Conservation (phyloP, 257 asterid genomes). For the Nemophila menziesii region DNA sequence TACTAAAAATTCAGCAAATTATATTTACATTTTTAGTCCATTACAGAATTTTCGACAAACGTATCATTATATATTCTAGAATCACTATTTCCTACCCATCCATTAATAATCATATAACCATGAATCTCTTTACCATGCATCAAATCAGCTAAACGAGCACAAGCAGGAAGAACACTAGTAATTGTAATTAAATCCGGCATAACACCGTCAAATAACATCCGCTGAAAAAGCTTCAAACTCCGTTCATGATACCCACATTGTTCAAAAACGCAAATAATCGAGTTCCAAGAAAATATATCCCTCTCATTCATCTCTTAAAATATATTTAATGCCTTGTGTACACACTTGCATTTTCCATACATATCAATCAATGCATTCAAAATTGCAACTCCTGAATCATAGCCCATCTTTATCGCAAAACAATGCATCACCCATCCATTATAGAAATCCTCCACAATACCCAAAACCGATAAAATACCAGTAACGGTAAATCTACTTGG, state of each 20-base stretch:
- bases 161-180: slow-evolving; percentile 59
- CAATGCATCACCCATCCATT: too few relatives aligned
- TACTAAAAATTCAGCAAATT: too few relatives aligned
- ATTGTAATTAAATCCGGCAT: slow-evolving; percentile 46
- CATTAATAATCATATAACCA: slow-evolving; percentile 41
- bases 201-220: slow-evolving; percentile 35
- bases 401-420: too few relatives aligned
- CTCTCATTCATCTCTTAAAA: slow-evolving; percentile 25
- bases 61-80: too few relatives aligned
- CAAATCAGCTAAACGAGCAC: slow-evolving; percentile 46
- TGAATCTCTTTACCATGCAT: slow-evolving; percentile 44
- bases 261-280: slow-evolving; percentile 50
- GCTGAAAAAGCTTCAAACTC: slow-evolving; percentile 30
- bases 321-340: slow-evolving; percentile 43
- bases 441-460: too few relatives aligned
- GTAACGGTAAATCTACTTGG: too few relatives aligned
- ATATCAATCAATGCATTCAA: slow-evolving; percentile 58
- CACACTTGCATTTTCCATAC: slow-evolving; percentile 53
- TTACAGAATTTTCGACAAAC: too few relatives aligned
- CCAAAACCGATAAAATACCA: too few relatives aligned
- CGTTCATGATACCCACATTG: slow-evolving; percentile 36
- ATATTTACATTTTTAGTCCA: too few relatives aligned
- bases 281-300: slow-evolving; percentile 70
- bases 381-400: too few relatives aligned
- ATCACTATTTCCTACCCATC: slow-evolving; percentile 41